Evolutionary conservation across 345 rosid genomes (phyloP), one percentile per base, ranked within the genome.

Genomic region (Corchorus capsularis): DNA sequence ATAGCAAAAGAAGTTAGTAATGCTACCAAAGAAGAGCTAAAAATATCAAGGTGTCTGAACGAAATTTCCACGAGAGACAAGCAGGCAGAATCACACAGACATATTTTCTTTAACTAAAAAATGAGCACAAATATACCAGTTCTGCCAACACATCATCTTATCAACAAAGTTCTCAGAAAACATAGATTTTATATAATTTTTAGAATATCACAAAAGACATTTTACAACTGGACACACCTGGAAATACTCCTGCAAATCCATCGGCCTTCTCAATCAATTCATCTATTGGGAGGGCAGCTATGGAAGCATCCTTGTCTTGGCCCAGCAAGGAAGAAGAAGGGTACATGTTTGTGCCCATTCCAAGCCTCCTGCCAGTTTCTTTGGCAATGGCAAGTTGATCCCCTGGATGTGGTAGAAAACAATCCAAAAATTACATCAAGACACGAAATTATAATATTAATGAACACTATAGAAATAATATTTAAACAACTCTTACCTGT

Each of bases 321-420:
- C 98, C 98, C 2, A 94, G 94, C 80, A 94, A 77, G 50, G 97
- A 84, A 43, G 97, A 91, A 82, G 98, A 94, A 6, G 94, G 97
- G 78, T 94, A 94, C 98, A 94, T 94, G 75, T 92, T 94, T 32
- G 97, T 92, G 69, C 98, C 98, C 98, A 94, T 94, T 71, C 98
- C 97, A 78, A 94, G 97, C 87, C 97, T 89, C 76, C 98, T 78
- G 22, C 93, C 98, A 3, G 98, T 94, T 88, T 94, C 98, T 88
- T 94, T 94, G 49, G 63, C 97, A 75, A 94, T 94, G 57, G 97
- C 98, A 78, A 94, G 96, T 73, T 94, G 97, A 87, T 94, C 98
- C 69, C 98, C 98, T 87, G 81, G 47, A 17, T 54, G 56, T 71
- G 78, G 63, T 46, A 45, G 78, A 50, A 45, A 72, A 71, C 11